phyloP scores from a whole-genome alignment of 371 early-diverging fungal genomes.

The Funneliformis caledonium region DNA sequence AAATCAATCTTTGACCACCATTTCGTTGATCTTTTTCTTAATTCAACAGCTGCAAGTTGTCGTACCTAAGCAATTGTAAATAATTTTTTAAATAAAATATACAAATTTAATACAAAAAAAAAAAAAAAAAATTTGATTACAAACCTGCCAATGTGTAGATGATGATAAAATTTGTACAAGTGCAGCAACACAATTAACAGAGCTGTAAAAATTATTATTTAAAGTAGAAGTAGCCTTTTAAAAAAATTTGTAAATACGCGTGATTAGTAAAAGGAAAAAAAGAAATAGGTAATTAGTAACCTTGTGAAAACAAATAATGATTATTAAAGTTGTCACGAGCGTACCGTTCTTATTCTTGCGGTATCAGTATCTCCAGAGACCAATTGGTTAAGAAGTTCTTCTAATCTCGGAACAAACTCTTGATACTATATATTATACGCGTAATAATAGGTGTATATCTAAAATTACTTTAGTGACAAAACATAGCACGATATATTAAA shows the following conservation, averaged over 20 bases:
- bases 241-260: conserved; percentile 9
- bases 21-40: conserved; percentile 76
- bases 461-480: not conserved
- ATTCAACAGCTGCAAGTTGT: conserved; percentile 89
- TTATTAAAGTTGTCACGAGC: not conserved
- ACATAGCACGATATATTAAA: not conserved
- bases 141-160: conserved; percentile 58
- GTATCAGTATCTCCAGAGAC: conserved; percentile 54
- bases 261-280: not conserved
- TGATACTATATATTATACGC: conserved; percentile 37
- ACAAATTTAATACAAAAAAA: not conserved
- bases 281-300: too few species aligned
- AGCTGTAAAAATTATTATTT: conserved; percentile 69
- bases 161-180: conserved; percentile 67
- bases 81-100: not conserved
- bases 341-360: conserved; percentile 56
- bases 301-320: not conserved
- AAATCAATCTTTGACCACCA: conserved; percentile 75
- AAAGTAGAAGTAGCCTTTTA: conserved; percentile 68
- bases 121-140: not conserved
- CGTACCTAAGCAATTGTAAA: conserved; percentile 57
- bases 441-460: not conserved
- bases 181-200: conserved; percentile 72
- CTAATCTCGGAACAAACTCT: conserved; percentile 55
- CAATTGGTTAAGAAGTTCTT: conserved; percentile 54